These are phyloP conservation scores for Acanthamoeba sp. DNA, from an alignment of 208 protist genomes.

Conservation along the genomic window DNA sequence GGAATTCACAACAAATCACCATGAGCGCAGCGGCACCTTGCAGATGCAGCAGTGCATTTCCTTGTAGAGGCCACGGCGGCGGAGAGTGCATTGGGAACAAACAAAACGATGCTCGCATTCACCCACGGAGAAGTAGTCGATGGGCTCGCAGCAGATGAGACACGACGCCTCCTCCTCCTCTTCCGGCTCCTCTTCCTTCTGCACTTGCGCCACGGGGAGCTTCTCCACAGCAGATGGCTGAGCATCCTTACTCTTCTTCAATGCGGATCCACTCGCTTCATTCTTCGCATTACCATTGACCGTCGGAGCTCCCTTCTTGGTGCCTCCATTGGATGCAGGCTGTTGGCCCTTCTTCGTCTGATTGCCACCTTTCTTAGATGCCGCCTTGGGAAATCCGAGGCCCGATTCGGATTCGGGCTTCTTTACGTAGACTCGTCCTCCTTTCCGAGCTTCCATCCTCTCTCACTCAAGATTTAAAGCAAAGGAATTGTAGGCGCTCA, in stretches of 20 bases:
- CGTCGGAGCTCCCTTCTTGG: not conserved
- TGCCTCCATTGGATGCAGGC: not conserved
- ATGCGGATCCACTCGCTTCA: not conserved
- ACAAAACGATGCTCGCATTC: not conserved
- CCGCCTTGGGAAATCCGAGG: not conserved
- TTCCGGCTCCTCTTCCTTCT: slow-evolving; percentile 2
- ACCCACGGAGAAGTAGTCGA: slow-evolving; percentile 19
- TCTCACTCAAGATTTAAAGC: too few species aligned
- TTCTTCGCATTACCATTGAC: not conserved
- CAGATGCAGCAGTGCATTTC: slow-evolving; percentile 14
- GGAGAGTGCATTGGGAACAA: not conserved
- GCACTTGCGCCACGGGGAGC: not conserved
- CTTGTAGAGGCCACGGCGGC: not conserved
- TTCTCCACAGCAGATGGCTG: not conserved
- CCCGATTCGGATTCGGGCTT: not conserved
- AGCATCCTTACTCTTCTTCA: not conserved
- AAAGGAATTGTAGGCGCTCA: too few species aligned
- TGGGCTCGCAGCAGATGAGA: slow-evolving; percentile 35
- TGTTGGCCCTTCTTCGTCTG: not conserved
- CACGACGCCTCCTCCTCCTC: not conserved
- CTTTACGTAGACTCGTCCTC: not conserved
- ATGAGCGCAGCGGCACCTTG: not conserved
- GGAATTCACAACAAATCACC: too few species aligned
- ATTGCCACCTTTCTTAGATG: not conserved
- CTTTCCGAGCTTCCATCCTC: not conserved